Percentiles rank a stretch among this genome's conserved stretches.
These are phyloP conservation scores for Coleophoma cylindrospora DNA, from an alignment of 2,329 filamentous ascomycete species.

Conservation along the genomic window DNA sequence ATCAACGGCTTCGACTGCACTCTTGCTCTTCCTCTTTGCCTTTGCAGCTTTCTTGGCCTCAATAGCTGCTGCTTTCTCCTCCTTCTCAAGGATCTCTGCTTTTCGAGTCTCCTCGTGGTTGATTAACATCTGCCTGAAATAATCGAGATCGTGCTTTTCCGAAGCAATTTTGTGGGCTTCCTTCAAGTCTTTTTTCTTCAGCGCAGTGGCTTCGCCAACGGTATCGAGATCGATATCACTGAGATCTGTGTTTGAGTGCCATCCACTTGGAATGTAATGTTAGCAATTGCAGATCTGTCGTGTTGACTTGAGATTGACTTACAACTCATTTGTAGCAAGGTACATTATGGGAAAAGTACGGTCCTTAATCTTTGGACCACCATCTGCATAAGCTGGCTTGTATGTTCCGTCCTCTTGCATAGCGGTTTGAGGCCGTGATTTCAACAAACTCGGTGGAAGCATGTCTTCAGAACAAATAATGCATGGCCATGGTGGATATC, in stretches of 20 bases:
- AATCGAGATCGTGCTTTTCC: slow-evolving; percentile 69
- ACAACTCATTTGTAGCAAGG: slow-evolving; percentile 94
- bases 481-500: slow-evolving; percentile 89
- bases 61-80: slow-evolving; percentile 40
- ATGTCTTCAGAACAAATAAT: slow-evolving; percentile 94
- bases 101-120: slow-evolving; percentile 64
- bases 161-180: slow-evolving; percentile 76
- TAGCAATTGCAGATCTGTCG: too few relatives aligned
- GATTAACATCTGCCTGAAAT: slow-evolving; percentile 78
- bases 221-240: slow-evolving; percentile 70
- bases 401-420: slow-evolving; percentile 79
- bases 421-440: slow-evolving; percentile 77
- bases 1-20: slow-evolving; percentile 42
- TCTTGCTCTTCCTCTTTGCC: slow-evolving; percentile 42
- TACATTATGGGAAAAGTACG: slow-evolving; percentile 95
- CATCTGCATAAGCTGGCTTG: slow-evolving; percentile 80
- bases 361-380: slow-evolving; percentile 79
- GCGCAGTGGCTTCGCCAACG: slow-evolving; percentile 60
- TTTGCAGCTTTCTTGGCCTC: slow-evolving; percentile 41
- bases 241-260: slow-evolving; percentile 83
- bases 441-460: slow-evolving; percentile 75
- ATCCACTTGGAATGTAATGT: slow-evolving; percentile 56
- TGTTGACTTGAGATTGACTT: slow-evolving; percentile 36
- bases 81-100: slow-evolving; percentile 41
- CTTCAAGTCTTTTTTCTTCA: slow-evolving; percentile 76